These are phyloP conservation scores for Pichia ethanolica DNA, from an alignment of 805 yeast genomes.

Conservation along the genomic window DNA sequence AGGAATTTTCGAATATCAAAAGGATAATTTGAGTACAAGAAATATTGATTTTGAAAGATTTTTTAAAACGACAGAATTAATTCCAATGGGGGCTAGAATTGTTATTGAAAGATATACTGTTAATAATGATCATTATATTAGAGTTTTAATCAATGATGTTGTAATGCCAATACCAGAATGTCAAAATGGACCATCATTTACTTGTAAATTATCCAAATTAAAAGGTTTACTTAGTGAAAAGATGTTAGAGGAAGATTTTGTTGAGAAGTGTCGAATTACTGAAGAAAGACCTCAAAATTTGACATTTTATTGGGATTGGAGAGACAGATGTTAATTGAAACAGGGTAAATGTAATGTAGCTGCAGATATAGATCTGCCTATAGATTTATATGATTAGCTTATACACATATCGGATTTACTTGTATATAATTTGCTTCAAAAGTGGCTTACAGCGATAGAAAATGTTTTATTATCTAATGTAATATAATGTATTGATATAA, in stretches of 20 bases:
- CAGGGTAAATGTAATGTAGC: neutral
- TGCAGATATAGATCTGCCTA: too few relatives aligned
- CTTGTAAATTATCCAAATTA: conserved; percentile 31
- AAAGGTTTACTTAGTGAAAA: conserved; percentile 1
- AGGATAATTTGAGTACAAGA: conserved; percentile 31
- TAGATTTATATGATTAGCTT: too few relatives aligned
- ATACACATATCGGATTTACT: too few relatives aligned
- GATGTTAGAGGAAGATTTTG: conserved; percentile 25
- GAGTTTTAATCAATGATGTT: conserved; percentile 46
- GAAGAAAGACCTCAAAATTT: conserved; percentile 14
- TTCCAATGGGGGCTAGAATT: conserved; percentile 53
- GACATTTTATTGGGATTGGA: conserved; percentile 25
- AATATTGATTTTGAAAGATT: conserved; percentile 38
- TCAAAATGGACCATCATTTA: conserved; percentile 45
- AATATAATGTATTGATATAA: too few relatives aligned
- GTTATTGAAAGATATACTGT: conserved; percentile 39
- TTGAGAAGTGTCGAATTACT: conserved; percentile 22
- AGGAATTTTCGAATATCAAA: conserved; percentile 37
- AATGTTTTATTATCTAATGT: too few relatives aligned
- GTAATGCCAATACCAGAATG: conserved; percentile 44
- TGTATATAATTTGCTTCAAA: too few relatives aligned
- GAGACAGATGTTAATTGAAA: neutral
- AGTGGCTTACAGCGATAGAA: too few relatives aligned
- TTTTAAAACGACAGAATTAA: conserved; percentile 37
- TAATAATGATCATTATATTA: conserved; percentile 28